Base-by-base conservation (phyloP, 129 eudicot species). In the Helichrysum umbraculigerum region DNA sequence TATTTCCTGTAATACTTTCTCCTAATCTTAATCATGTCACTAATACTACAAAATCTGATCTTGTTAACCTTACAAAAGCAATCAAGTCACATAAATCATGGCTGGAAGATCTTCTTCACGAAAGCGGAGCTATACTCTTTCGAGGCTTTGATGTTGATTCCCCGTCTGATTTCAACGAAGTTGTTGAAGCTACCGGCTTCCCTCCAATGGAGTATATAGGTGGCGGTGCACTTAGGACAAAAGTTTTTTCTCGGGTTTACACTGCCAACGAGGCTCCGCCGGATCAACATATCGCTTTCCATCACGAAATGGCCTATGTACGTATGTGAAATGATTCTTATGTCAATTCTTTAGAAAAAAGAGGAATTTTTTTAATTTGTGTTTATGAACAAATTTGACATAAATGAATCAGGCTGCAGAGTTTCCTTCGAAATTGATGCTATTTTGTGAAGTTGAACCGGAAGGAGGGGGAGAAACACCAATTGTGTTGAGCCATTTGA, bases 211-310 rank as follows among this genome's bases (percentile, higher is more conserved):
- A 88, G 10, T 90, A 90, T 44, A 81, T 86, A 12, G 97, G 97
- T 44, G 97, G 97, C 15, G 88, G 88, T 16, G 97, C 94, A 17
- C 90, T 86, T 7, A 75, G 94, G 76, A 86, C 77, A 8, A 75
- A 81, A 22, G 94, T 91, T 28, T 82, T 85, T 25, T 85, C 88
- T 29, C 84, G 94, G 51, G 97, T 91, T 42, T 91, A 78, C 71
- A 91, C 94, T 0, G 94, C 97, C 15, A 88, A 91, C 52, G 93
- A 91, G 66, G 76, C 89, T 19, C 97, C 97, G 0, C 93, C 93
- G 52, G 66, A 61, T 61, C 66, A 25, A 4, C 28, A 59, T 9
- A 22, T 22, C 8, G 15, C 66, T 9, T 60, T 60, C 11, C 66
- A 22, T 3, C 66, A 60, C 66, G 16, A 9, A 60, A 60, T 60